Base-by-base conservation (phyloP, 495 filamentous ascomycete species). In the Sphaerosporella brunnea region DNA sequence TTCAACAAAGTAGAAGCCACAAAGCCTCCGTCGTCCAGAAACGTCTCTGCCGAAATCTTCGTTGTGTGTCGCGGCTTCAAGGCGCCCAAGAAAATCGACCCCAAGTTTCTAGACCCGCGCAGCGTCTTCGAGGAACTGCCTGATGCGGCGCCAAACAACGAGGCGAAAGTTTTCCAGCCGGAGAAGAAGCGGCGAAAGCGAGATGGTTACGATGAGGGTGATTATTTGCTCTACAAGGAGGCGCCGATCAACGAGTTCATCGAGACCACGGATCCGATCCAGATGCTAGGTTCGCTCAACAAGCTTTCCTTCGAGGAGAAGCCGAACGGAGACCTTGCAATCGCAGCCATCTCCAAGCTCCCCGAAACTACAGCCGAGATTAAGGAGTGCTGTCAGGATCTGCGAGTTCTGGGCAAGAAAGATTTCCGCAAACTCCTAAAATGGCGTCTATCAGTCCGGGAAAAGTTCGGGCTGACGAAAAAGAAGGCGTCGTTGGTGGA, bases 31-130 rank as follows among this genome's bases (percentile, higher is more conserved):
- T 94, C 88, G 2, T 93, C 84, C 1, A 71, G 90, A 66, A 94
- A 87, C 52, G 90, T 96, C 21, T 93, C 85, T 20, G 88, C 88
- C 47, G 88, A 96, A 70, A 96, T 95, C 42, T 96, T 95, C 69
- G 90, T 95, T 52, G 88, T 96, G 18, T 96, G 90, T 63, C 78
- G 78, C 45, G 88, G 87, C 2, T 96, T 75, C 71, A 90, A 84
- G 67, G 90, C 90, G 1, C 92, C 90, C 0, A 94, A 93, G 63
- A 73, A 74, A 42, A 74, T 97, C 48, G 90, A 97, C 60, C 85
- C 92, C 2, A 82, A 81, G 49, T 88, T 97, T 58, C 73, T 97
- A 40, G 90, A 97, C 61, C 75, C 90, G 4, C 75, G 78, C 30
- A 75, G 84, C 43, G 92, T 95, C 16, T 99, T 99, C 61, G 88